phyloP scores from a whole-genome alignment of 2,329 filamentous ascomycete genomes.

The Onygenales sp. region DNA sequence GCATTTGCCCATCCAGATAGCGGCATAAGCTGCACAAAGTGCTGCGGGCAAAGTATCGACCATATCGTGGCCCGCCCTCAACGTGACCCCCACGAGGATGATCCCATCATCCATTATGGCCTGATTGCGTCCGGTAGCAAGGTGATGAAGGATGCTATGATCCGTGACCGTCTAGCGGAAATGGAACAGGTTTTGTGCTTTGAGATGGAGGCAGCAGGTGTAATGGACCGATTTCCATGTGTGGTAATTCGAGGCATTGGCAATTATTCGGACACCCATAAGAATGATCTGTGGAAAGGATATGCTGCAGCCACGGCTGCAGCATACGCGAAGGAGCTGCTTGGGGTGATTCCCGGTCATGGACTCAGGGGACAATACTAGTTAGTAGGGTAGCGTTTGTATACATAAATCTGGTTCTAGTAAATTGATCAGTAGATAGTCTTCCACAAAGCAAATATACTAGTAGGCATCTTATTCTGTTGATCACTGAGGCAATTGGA shows the following conservation, averaged over 20 bases:
- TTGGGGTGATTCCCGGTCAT: slow-evolving; percentile 4
- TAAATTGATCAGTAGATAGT: too few relatives aligned
- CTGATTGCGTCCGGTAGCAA: slow-evolving; percentile 13
- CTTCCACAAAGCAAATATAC: too few relatives aligned
- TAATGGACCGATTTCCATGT: slow-evolving; percentile 24
- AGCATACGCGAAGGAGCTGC: slow-evolving; percentile 16
- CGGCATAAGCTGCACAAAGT: slow-evolving; percentile 21
- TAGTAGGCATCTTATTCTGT: too few relatives aligned
- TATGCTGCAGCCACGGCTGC: slow-evolving; percentile 19
- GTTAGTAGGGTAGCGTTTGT: too few relatives aligned
- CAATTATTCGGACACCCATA: slow-evolving; percentile 25
- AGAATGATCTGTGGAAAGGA: slow-evolving; percentile 27
- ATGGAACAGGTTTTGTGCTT: not conserved
- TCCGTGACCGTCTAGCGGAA: slow-evolving; percentile 1
- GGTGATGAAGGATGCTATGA: slow-evolving; percentile 10
- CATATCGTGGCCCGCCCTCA: slow-evolving; percentile 14
- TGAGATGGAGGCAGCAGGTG: slow-evolving; percentile 27
- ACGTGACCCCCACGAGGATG: slow-evolving; percentile 1
- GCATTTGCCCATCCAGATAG: slow-evolving; percentile 22
- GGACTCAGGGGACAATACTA: too few relatives aligned
- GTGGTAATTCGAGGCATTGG: slow-evolving; percentile 26
- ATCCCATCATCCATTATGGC: slow-evolving; percentile 11
- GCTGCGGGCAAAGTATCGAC: not conserved
- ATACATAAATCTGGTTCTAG: too few relatives aligned
- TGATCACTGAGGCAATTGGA: too few relatives aligned